Evolutionary conservation across 2,329 filamentous ascomycete species (phyloP).

Genomic region (Neurospora crassa): DNA sequence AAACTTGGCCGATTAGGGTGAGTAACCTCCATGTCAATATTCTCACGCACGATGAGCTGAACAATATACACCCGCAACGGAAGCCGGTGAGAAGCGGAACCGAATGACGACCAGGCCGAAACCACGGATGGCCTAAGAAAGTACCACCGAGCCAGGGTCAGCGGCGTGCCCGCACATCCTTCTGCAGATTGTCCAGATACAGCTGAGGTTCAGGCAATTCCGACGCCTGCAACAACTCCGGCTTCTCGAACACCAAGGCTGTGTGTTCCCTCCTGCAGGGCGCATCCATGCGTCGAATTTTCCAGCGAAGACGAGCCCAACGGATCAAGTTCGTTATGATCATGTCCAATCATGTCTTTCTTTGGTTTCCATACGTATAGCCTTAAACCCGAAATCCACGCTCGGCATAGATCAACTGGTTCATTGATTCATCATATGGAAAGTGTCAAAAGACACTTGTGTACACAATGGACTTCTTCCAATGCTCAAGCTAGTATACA

Average conservation of each 20-base stretch:
- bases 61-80: constrained; percentile 4
- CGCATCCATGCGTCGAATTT: background rate
- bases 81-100: background rate
- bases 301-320: background rate
- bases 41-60: constrained; percentile 31
- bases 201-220: background rate
- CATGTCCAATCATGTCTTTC: background rate
- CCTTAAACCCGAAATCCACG: background rate
- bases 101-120: background rate
- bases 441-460: background rate
- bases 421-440: background rate
- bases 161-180: too few species aligned
- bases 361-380: background rate
- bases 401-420: background rate
- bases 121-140: background rate
- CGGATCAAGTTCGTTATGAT: background rate
- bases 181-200: too few species aligned
- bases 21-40: background rate
- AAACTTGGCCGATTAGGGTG: background rate
- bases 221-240: background rate
- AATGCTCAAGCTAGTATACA: background rate
- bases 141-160: background rate
- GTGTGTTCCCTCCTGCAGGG: background rate
- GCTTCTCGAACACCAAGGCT: background rate
- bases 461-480: background rate